Evolutionary conservation across 2,329 filamentous ascomycete species (phyloP).

Genomic region (Clonostachys sp.): DNA sequence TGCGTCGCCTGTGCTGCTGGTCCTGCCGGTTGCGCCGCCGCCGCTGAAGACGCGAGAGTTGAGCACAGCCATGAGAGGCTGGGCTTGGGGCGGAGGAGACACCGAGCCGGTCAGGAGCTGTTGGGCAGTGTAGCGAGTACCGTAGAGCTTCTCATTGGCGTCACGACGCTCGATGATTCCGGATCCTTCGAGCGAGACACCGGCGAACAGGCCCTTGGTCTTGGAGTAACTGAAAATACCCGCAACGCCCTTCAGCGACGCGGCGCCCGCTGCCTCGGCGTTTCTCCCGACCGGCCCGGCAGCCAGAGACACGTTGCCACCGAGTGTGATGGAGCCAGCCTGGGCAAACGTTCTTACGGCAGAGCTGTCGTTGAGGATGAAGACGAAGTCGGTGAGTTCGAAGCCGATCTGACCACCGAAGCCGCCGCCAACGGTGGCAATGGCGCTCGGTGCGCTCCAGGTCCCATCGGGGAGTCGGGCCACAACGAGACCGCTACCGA

Average conservation of each 20-base stretch:
- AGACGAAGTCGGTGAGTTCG: slow-evolving; percentile 91
- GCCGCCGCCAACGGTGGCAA: slow-evolving; percentile 75
- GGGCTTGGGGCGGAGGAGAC: slow-evolving; percentile 73
- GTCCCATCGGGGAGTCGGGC: slow-evolving; percentile 71
- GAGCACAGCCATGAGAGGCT: slow-evolving; percentile 78
- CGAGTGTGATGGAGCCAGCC: slow-evolving; percentile 83
- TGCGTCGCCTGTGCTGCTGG: slow-evolving; percentile 37
- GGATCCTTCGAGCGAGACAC: slow-evolving; percentile 89
- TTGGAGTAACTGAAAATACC: slow-evolving; percentile 97
- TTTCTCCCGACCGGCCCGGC: slow-evolving; percentile 92
- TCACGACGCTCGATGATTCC: slow-evolving; percentile 92
- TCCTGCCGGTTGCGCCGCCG: slow-evolving; percentile 41
- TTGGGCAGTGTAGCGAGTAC: slow-evolving; percentile 71
- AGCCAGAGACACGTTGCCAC: slow-evolving; percentile 93
- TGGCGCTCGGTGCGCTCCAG: slow-evolving; percentile 80
- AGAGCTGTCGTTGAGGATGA: slow-evolving; percentile 88
- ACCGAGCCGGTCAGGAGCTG: slow-evolving; percentile 79
- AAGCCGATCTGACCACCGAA: slow-evolving; percentile 85
- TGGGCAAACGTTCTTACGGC: slow-evolving; percentile 95
- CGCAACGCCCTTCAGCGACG: slow-evolving; percentile 81
- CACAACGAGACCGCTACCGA: slow-evolving; percentile 78
- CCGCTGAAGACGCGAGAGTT: slow-evolving; percentile 83
- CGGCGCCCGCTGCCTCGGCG: slow-evolving; percentile 91
- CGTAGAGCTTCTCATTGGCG: slow-evolving; percentile 95
- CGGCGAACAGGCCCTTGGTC: slow-evolving; percentile 94